Percentiles rank a stretch among this genome's conserved stretches.
phyloP scores from a whole-genome alignment of 768 basidiomycete species.

The Suillus paluster region DNA sequence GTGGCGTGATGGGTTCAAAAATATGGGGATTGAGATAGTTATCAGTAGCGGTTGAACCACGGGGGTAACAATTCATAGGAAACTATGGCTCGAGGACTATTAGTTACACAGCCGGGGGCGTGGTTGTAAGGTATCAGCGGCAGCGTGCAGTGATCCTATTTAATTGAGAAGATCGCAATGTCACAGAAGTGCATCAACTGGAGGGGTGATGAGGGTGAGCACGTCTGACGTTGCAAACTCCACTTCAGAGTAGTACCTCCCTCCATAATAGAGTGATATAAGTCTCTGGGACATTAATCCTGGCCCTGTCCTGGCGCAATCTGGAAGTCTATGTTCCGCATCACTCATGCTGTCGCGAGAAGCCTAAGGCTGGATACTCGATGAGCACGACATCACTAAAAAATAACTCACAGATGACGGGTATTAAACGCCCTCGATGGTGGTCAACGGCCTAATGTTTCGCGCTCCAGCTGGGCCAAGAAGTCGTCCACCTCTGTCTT shows the following conservation, averaged over 20 bases:
- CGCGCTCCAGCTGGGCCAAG: constrained; percentile 65
- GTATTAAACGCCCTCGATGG: background rate
- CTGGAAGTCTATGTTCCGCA: background rate
- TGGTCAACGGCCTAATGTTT: constrained; percentile 46
- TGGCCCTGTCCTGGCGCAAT: background rate
- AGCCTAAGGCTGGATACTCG: background rate
- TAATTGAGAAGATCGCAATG: background rate
- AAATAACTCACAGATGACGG: too few relatives aligned
- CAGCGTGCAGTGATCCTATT: background rate
- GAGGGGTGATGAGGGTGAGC: background rate
- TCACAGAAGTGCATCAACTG: background rate
- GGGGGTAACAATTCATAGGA: too few relatives aligned
- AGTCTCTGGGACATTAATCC: background rate
- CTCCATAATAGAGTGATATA: background rate
- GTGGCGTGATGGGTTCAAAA: background rate
- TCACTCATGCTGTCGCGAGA: background rate
- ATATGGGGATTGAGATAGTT: too few relatives aligned
- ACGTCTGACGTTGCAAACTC: background rate
- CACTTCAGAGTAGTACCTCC: background rate
- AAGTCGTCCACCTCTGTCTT: constrained; percentile 62
- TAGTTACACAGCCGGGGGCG: too few relatives aligned
- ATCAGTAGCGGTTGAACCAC: background rate
- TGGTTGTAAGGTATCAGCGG: too few relatives aligned
- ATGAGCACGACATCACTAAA: too few relatives aligned
- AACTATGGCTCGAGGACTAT: too few relatives aligned